Evolutionary conservation across 495 filamentous ascomycete species (phyloP), one percentile per base, ranked within the genome.

Genomic region (Trichoderma orchidacearum): DNA sequence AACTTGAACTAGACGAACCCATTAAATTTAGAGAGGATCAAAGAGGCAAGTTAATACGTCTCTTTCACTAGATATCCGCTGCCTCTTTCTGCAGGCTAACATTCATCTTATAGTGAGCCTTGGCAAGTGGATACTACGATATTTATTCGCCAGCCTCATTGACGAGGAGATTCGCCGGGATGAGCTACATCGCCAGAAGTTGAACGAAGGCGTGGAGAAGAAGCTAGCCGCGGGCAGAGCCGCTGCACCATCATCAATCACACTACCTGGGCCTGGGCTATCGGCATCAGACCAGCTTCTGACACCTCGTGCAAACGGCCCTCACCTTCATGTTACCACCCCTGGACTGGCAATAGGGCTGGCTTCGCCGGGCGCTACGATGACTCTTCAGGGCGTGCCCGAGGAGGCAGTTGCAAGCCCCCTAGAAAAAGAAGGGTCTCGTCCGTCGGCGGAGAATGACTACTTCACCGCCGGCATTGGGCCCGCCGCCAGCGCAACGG

Each of bases 41-140:
- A 73, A 83, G 93, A 73, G 92, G 90, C 95, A 82, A 66, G 85
- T 66, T 3, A 30, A 41, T 12, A 53, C n/a, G 27, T 28, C 25
- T 5, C 51, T 34, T 17, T 34, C 38, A 8, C 5, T 38, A 11
- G 23, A 4, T 21, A 11, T 3, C 41, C 7, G 2, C 23, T 2
- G 23, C 2, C 21, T 13, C 27, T 12, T 3, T 30, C 12, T 6
- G 13, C 17, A 23, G 59, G 54, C 60, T 63, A 21, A 63, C 56
- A 50, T 21, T 23, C 34, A 8, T 13, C 12, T 53, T 53, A 13
- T 36, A 95, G 90, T 98, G 64, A 97, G 96, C 67, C 82, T 97
- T 54, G 93, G 93, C 3, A 96, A 95, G 75, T 98, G 93, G 93
- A 80, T 97, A 54, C 76, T 98, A 45, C 83, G 93, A 51, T 95